These are phyloP conservation scores for Aurantiochytrium sp. DNA, from an alignment of 108 stramenopile species.

Conservation along the genomic window DNA sequence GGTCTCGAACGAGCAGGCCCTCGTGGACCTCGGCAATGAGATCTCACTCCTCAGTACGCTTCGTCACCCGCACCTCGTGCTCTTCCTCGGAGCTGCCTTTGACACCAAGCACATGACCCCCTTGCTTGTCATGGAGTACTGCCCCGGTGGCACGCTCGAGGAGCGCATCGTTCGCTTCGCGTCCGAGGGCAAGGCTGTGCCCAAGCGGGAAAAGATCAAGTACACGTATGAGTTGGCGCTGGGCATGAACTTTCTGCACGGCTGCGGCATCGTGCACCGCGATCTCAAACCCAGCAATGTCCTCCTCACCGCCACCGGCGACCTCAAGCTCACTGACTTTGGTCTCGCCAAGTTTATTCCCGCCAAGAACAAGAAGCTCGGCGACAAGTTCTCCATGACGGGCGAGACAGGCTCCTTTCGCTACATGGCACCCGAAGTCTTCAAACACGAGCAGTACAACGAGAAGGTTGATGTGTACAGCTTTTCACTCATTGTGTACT, in stretches of 20 bases:
- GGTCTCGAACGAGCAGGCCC: conserved; percentile 3
- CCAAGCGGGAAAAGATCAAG: conserved; percentile 53
- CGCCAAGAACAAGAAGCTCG: conserved; percentile 42
- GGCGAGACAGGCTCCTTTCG: conserved; percentile 76
- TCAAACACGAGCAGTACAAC: conserved; percentile 67
- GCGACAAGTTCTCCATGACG: conserved; percentile 50
- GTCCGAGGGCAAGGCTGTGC: conserved; percentile 50
- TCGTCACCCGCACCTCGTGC: neutral
- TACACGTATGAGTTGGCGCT: conserved; percentile 72
- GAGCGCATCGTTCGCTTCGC: neutral
- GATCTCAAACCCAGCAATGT: conserved; percentile 79
- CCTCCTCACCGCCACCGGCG: conserved; percentile 70
- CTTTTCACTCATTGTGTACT: conserved; percentile 80
- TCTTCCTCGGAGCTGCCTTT: neutral
- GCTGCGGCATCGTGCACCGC: conserved; percentile 75
- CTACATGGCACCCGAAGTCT: conserved; percentile 79
- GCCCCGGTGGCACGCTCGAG: neutral
- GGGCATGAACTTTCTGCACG: conserved; percentile 83
- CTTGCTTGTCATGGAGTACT: conserved; percentile 1
- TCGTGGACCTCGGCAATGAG: neutral
- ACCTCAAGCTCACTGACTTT: conserved; percentile 89
- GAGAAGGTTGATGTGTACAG: conserved; percentile 83
- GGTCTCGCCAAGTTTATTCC: conserved; percentile 79
- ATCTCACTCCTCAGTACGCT: neutral
- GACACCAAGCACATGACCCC: neutral